These are phyloP conservation scores for Centella asiatica DNA, from an alignment of 129 eudicot species.

Conservation along the genomic window DNA sequence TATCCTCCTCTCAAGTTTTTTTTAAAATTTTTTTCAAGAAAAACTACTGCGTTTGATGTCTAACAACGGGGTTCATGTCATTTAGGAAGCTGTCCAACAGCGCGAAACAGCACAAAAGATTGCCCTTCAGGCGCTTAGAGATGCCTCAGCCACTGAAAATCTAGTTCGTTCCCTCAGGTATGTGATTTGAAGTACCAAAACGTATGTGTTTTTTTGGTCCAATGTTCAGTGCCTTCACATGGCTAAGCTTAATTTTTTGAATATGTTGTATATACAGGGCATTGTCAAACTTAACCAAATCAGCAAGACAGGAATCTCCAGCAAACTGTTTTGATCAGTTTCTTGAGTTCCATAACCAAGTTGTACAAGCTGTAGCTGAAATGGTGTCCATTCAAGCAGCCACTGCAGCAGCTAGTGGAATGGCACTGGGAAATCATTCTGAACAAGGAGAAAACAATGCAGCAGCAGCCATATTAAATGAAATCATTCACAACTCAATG, in stretches of 20 bases:
- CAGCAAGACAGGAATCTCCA: conserved; percentile 67
- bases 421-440: conserved; percentile 4
- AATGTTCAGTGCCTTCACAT: background rate
- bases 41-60: background rate
- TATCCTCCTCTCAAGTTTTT: background rate
- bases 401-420: too few relatives aligned
- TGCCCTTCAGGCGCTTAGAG: conserved; percentile 90
- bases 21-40: background rate
- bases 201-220: background rate
- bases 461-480: conserved; percentile 36
- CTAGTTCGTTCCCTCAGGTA: conserved; percentile 84
- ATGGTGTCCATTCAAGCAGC: conserved; percentile 87
- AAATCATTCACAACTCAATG: conserved; percentile 30
- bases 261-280: conserved; percentile 31
- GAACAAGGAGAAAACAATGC: too few relatives aligned
- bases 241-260: background rate
- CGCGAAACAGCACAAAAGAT: conserved; percentile 84
- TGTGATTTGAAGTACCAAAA: background rate
- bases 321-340: conserved; percentile 72
- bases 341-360: conserved; percentile 85
- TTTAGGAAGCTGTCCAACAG: conserved; percentile 87
- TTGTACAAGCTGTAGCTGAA: conserved; percentile 76
- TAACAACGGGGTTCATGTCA: background rate
- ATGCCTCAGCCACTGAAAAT: conserved; percentile 84
- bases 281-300: conserved; percentile 68